These are phyloP conservation scores for Pleurotus salmoneostramineus DNA, from an alignment of 768 basidiomycete species.

Conservation along the genomic window DNA sequence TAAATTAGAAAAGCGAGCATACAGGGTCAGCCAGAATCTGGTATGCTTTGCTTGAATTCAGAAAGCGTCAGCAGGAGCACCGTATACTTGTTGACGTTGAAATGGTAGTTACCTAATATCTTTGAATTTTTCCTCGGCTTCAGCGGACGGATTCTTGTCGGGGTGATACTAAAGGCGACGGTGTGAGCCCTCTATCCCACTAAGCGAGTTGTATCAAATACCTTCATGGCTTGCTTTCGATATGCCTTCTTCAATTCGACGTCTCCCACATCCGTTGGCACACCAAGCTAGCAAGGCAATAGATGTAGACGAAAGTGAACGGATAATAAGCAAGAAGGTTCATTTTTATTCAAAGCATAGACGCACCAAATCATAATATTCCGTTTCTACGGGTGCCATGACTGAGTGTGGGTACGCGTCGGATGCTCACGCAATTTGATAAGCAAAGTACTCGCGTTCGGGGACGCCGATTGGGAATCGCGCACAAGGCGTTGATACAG, in stretches of 20 bases:
- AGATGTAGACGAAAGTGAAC: not conserved
- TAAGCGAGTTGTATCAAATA: slow-evolving; percentile 23
- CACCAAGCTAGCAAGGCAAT: slow-evolving; percentile 53
- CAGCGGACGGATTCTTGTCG: slow-evolving; percentile 90
- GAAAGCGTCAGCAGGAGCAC: not conserved
- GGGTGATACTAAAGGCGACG: slow-evolving; percentile 70
- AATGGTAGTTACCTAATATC: slow-evolving; percentile 67
- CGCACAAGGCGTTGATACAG: not conserved
- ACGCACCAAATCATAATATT: slow-evolving; percentile 83
- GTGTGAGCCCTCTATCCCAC: not conserved
- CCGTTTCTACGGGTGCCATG: slow-evolving; percentile 92
- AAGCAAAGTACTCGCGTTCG: not conserved
- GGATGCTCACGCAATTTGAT: not conserved
- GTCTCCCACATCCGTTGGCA: slow-evolving; percentile 69
- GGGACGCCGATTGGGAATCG: not conserved
- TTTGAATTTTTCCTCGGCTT: slow-evolving; percentile 96
- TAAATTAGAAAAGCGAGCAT: slow-evolving; percentile 21
- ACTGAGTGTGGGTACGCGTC: no score
- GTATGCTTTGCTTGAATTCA: slow-evolving; percentile 76
- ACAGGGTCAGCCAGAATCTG: slow-evolving; percentile 86
- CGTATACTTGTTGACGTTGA: not conserved
- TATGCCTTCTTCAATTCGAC: slow-evolving; percentile 92
- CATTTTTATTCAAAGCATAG: not conserved
- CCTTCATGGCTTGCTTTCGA: slow-evolving; percentile 91
- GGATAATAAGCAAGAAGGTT: no score